Evolutionary conservation across 768 basidiomycete genomes (phyloP).

Genomic region (Leccinum longicurvipes): DNA sequence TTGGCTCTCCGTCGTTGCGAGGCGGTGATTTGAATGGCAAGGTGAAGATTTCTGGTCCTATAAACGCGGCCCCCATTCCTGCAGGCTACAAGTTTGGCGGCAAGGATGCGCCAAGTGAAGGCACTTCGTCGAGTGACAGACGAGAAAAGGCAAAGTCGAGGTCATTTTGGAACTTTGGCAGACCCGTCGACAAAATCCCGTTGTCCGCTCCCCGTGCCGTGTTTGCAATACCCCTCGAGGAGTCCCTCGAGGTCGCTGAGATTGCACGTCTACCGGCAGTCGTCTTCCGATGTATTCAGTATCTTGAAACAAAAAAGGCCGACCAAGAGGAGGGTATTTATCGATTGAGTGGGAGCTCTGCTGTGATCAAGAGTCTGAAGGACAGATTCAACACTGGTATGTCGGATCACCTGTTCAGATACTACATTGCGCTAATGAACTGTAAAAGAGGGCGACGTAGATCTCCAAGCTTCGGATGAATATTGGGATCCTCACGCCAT

Average conservation of each 20-base stretch:
- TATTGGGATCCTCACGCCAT: constrained; percentile 98
- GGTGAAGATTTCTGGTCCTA: constrained; percentile 86
- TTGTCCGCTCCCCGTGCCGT: constrained; percentile 63
- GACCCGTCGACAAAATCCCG: constrained; percentile 45
- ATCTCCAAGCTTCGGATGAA: constrained; percentile 83
- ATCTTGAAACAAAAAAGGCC: constrained; percentile 89
- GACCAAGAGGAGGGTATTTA: constrained; percentile 98
- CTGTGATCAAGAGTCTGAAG: constrained; percentile 89
- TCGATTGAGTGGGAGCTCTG: constrained; percentile 89
- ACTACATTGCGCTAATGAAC: constrained; percentile 5
- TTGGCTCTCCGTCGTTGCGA: constrained; percentile 46
- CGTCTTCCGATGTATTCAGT: constrained; percentile 93
- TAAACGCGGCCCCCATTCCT: constrained; percentile 82
- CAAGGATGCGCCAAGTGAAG: constrained; percentile 56
- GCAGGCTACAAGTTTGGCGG: constrained; percentile 87
- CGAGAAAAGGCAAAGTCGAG: constrained; percentile 91
- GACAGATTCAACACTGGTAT: constrained; percentile 90
- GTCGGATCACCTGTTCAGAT: constrained; percentile 22
- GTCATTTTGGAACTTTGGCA: constrained; percentile 91
- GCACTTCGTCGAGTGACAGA: constrained; percentile 54
- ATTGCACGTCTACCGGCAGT: constrained; percentile 92
- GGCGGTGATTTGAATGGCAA: constrained; percentile 56
- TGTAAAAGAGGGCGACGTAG: constrained; percentile 86
- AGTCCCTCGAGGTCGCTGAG: constrained; percentile 83
- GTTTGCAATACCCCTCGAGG: constrained; percentile 84